A percentile compares a stretch with the other conserved stretches of the same genome.
These are phyloP conservation scores for Rhododendron griersonianum DNA, from an alignment of 148 eudicot genomes.

Conservation along the genomic window DNA sequence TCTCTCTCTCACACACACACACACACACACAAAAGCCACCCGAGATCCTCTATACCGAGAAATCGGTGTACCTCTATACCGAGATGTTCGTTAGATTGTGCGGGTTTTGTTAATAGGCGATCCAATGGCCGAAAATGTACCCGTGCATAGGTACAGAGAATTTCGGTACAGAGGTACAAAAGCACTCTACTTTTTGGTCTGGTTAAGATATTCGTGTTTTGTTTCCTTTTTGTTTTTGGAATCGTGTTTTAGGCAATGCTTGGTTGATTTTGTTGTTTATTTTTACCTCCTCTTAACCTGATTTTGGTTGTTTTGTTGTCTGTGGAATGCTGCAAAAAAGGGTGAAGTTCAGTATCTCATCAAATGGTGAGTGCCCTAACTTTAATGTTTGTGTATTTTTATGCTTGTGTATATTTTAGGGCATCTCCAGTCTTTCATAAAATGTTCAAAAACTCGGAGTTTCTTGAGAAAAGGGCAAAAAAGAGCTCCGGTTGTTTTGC, in stretches of 20 bases:
- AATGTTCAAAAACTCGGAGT: neutral
- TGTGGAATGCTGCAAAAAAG: slow-evolving; percentile 38
- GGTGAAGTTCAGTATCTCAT: slow-evolving; percentile 84
- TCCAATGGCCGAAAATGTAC: neutral
- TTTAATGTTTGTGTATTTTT: neutral
- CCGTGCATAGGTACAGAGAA: neutral
- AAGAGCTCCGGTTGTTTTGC: neutral
- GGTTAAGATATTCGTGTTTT: neutral
- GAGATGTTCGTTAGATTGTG: neutral
- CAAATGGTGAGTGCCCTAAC: slow-evolving; percentile 71
- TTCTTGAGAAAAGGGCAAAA: neutral
- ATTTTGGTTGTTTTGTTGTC: slow-evolving; percentile 11
- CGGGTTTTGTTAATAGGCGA: too few relatives aligned
- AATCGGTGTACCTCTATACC: neutral
- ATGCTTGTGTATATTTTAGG: neutral
- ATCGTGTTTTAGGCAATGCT: neutral
- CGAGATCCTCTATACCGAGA: too few relatives aligned
- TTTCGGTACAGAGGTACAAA: neutral
- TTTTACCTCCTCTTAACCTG: neutral
- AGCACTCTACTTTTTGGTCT: too few relatives aligned
- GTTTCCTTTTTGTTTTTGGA: neutral
- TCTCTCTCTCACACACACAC: neutral
- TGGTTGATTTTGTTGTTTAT: neutral
- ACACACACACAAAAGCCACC: neutral
- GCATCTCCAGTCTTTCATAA: neutral